phyloP scores from a whole-genome alignment of 2,329 filamentous ascomycete genomes.

The Cladosporium colombiae region DNA sequence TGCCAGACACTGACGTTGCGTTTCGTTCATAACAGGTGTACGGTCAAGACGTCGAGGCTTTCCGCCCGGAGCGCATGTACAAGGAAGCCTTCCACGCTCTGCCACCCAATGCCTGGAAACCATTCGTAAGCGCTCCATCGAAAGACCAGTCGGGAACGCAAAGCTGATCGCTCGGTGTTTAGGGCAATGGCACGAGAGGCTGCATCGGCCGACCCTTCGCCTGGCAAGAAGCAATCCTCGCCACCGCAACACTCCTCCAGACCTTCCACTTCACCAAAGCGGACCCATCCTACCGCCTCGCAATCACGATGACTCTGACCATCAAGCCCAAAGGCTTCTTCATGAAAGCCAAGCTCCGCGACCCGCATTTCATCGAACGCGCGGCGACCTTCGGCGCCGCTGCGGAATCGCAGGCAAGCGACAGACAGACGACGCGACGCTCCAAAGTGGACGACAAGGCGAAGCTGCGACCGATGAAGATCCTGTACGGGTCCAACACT shows the following conservation, averaged over 20 bases:
- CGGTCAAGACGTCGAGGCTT: constrained; percentile 30
- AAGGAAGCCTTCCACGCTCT: constrained; percentile 45
- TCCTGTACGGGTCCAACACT: constrained; percentile 45
- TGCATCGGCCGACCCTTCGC: constrained; percentile 58
- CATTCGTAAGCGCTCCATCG: neutral
- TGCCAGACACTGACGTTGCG: neutral
- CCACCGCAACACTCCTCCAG: constrained; percentile 45
- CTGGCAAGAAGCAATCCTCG: constrained; percentile 55
- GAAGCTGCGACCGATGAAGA: constrained; percentile 34
- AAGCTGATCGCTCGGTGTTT: no score
- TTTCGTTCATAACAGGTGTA: constrained; percentile 24
- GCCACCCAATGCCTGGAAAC: constrained; percentile 47
- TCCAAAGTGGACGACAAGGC: neutral
- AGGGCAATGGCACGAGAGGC: constrained; percentile 52
- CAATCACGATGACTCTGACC: constrained; percentile 46
- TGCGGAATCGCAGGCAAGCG: neutral
- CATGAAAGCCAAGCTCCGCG: constrained; percentile 40
- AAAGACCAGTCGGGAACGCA: neutral
- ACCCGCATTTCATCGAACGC: constrained; percentile 1
- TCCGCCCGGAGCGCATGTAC: constrained; percentile 49
- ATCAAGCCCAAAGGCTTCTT: constrained; percentile 47
- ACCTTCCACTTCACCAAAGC: constrained; percentile 46
- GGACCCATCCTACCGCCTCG: constrained; percentile 45
- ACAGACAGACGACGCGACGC: neutral
- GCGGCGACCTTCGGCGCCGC: neutral